Evolutionary conservation across 768 basidiomycete species (phyloP).

Genomic region (Trametes cingulata): DNA sequence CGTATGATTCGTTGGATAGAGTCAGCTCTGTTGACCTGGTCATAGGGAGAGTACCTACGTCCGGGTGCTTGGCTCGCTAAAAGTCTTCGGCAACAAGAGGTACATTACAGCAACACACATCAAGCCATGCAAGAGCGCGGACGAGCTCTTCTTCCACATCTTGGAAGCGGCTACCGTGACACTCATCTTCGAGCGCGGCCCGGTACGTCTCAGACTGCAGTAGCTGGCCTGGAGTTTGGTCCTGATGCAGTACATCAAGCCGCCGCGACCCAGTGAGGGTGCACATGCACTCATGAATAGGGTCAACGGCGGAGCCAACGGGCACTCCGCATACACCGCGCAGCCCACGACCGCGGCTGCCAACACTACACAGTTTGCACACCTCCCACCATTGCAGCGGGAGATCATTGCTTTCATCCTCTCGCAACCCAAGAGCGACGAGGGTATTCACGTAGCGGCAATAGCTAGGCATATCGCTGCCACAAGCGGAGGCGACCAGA

Average conservation of each 20-base stretch:
- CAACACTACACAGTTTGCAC: slow-evolving; percentile 47
- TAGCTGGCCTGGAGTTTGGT: not conserved
- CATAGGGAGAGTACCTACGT: slow-evolving; percentile 76
- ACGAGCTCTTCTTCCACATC: slow-evolving; percentile 83
- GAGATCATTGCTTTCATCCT: slow-evolving; percentile 68
- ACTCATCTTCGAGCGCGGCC: slow-evolving; percentile 64
- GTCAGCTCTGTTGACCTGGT: not conserved
- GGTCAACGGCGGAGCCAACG: not conserved
- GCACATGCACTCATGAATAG: slow-evolving; percentile 5
- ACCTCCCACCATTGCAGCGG: slow-evolving; percentile 60
- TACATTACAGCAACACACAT: slow-evolving; percentile 82
- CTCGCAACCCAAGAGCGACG: slow-evolving; percentile 44
- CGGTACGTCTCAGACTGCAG: slow-evolving; percentile 42
- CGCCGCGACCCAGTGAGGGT: slow-evolving; percentile 25
- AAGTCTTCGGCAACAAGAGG: slow-evolving; percentile 77
- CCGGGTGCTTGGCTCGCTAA: slow-evolving; percentile 78
- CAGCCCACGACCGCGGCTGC: slow-evolving; percentile 23
- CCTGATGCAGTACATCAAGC: slow-evolving; percentile 5
- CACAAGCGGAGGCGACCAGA: slow-evolving; percentile 35
- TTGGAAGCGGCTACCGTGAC: slow-evolving; percentile 73
- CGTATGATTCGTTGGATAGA: not conserved
- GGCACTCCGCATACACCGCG: slow-evolving; percentile 37
- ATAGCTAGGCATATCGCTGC: slow-evolving; percentile 61
- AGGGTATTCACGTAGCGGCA: slow-evolving; percentile 74
- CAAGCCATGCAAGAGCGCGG: slow-evolving; percentile 62